Evolutionary conservation across 1,284 basidiomycete species (phyloP).

Genomic region (Trametes versicolor): DNA sequence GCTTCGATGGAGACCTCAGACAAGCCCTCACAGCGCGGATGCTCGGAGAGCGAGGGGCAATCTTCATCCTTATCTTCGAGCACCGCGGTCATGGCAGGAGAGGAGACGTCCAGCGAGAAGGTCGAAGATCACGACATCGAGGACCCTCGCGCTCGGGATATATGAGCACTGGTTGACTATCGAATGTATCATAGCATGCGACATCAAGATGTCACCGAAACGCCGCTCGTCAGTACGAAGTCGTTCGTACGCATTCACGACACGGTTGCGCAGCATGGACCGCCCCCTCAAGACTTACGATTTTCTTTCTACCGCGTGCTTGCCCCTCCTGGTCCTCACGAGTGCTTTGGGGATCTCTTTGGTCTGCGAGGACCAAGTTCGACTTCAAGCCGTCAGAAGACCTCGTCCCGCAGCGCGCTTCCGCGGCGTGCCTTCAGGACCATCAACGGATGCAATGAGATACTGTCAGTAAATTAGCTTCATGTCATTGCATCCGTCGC

Average conservation of each 20-base stretch:
- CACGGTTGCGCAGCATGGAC: constrained; percentile 62
- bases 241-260: constrained; percentile 53
- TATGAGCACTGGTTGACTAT: no score
- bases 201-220: background rate
- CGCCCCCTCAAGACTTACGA: constrained; percentile 62
- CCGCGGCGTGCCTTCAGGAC: constrained; percentile 22
- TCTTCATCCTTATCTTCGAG: no score
- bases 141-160: no score
- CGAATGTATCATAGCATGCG: no score
- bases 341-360: constrained; percentile 19
- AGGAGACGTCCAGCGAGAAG: no score
- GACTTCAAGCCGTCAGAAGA: background rate
- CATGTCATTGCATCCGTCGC: no score
- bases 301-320: constrained; percentile 45
- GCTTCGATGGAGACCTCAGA: no score
- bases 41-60: no score
- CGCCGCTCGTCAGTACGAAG: background rate
- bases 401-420: constrained; percentile 36
- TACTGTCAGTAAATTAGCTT: no score
- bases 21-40: no score
- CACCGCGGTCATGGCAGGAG: no score
- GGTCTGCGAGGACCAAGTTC: background rate
- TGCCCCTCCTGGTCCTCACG: constrained; percentile 39
- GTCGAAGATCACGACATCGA: no score
- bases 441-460: constrained; percentile 9